Evolutionary conservation across 2,329 filamentous ascomycete genomes (phyloP), one percentile per base, ranked within the genome.

Genomic region (Fusarium buxicola): DNA sequence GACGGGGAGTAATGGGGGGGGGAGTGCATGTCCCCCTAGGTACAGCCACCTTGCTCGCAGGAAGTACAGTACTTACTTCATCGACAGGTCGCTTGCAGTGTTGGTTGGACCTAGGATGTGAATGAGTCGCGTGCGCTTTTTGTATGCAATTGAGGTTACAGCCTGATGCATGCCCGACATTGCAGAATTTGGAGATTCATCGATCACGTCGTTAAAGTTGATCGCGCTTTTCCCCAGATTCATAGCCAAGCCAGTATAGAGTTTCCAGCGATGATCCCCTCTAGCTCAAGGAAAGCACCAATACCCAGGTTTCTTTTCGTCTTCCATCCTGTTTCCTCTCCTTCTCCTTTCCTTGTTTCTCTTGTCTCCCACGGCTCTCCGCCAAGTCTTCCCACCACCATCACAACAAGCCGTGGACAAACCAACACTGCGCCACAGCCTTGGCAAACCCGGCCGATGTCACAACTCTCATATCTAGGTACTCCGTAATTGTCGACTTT

Each of bases 111-210:
- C 18, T 15, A 31, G 35, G n/a, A 32, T 58, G 31, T 21, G 25
- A 45, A 45, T 28, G 55, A 30, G 60, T 60, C 44, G 32, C 31
- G 51, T 47, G 54, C 30, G 16, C 45, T 35, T 25, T 4, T 25
- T 4, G 35, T 44, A 36, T 25, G 21, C 9, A 12, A 18, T 13
- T 34, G 21, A 50, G 49, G 63, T 61, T 31, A 16, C 31, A 39
- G 40, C 34, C 36, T 41, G 55, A 39, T 27, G 15, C 31, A 39
- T 47, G 28, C 38, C 60, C 48, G 60, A 18, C 43, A 43, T 30
- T 38, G 18, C 30, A 41, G 56, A 53, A 52, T 61, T 58, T 52
- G 45, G 56, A 52, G 60, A 36, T 65, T 53, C 35, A 41, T 25
- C 25, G 28, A 38, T 47, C 34, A 24, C 16, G 21, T 36, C 45